phyloP scores from a whole-genome alignment of 805 yeast species.

The Kodamaea jinghongensis region DNA sequence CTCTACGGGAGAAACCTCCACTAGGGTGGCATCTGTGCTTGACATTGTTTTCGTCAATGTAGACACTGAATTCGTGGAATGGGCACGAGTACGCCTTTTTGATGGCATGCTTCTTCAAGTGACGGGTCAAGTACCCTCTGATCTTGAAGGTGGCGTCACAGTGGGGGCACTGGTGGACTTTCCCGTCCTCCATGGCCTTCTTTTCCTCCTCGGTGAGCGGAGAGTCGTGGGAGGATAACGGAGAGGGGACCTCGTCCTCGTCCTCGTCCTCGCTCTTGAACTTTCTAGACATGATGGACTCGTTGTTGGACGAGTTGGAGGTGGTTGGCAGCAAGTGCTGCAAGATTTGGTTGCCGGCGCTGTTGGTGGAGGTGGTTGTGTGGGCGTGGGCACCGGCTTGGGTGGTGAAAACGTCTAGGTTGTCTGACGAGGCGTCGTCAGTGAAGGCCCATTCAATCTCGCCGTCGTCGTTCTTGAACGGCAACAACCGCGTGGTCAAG shows the following conservation, averaged over 20 bases:
- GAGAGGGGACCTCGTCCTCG: conserved; percentile 23
- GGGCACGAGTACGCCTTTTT: conserved; percentile 57
- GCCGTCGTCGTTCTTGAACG: conserved; percentile 51
- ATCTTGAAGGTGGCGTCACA: conserved; percentile 50
- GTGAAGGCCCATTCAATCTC: conserved; percentile 58
- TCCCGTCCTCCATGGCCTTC: conserved; percentile 13
- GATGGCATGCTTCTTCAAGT: conserved; percentile 49
- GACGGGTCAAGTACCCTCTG: conserved; percentile 54
- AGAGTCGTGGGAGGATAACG: conserved; percentile 30
- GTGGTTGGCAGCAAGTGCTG: conserved; percentile 35
- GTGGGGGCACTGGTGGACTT: conserved; percentile 43
- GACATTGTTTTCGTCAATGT: conserved; percentile 38
- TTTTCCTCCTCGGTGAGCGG: conserved; percentile 18
- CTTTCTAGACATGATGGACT: conserved; percentile 24
- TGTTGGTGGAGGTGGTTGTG: neutral
- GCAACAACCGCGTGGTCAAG: conserved; percentile 46
- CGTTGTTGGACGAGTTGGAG: conserved; percentile 36
- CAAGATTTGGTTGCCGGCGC: conserved; percentile 1
- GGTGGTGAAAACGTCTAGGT: conserved; percentile 6
- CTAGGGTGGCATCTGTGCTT: conserved; percentile 52
- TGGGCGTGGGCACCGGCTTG: conserved; percentile 1
- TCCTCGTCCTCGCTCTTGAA: conserved; percentile 15
- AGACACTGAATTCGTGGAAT: conserved; percentile 39
- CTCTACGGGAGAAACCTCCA: conserved; percentile 59
- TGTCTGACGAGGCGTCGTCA: conserved; percentile 42